A percentile compares a stretch with the other conserved stretches of the same genome.
phyloP scores from a whole-genome alignment of 805 yeast genomes.

The Candida orba region DNA sequence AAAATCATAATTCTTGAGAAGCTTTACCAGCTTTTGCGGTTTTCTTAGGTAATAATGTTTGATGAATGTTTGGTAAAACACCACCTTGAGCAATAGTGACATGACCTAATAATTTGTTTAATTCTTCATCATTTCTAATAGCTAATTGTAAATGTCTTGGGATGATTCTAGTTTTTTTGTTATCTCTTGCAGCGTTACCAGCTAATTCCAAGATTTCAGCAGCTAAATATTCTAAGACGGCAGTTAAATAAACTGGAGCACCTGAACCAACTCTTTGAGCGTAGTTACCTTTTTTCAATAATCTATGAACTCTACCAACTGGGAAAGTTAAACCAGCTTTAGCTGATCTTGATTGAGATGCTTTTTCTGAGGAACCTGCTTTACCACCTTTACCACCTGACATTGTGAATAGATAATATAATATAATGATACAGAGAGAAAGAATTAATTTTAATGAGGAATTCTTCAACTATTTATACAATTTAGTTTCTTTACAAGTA shows the following conservation, averaged over 20 bases:
- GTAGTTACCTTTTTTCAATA: constrained; percentile 94
- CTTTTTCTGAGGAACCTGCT: constrained; percentile 91
- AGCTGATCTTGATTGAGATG: constrained; percentile 96
- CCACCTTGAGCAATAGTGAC: constrained; percentile 99
- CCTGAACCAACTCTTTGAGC: constrained; percentile 99
- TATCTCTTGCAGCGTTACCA: constrained; percentile 98
- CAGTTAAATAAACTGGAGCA: constrained; percentile 97
- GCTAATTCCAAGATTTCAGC: constrained; percentile 98
- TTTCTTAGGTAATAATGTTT: constrained; percentile 84
- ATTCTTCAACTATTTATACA: not conserved
- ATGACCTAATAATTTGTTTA: constrained; percentile 86
- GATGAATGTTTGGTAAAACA: constrained; percentile 97
- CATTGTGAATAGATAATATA: constrained; percentile 34
- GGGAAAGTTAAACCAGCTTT: constrained; percentile 99
- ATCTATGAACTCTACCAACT: constrained; percentile 98
- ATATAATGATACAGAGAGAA: not conserved
- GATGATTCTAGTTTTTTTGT: constrained; percentile 97
- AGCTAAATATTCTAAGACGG: constrained; percentile 93
- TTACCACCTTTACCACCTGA: constrained; percentile 75
- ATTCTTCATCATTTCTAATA: constrained; percentile 98
- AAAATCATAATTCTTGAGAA: constrained; percentile 52
- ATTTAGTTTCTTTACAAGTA: not conserved
- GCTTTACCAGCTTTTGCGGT: constrained; percentile 48
- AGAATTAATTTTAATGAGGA: too few species aligned
- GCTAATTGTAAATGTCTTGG: constrained; percentile 99